phyloP scores from a whole-genome alignment of 805 yeast genomes.

The Suhomyces prunicola region DNA sequence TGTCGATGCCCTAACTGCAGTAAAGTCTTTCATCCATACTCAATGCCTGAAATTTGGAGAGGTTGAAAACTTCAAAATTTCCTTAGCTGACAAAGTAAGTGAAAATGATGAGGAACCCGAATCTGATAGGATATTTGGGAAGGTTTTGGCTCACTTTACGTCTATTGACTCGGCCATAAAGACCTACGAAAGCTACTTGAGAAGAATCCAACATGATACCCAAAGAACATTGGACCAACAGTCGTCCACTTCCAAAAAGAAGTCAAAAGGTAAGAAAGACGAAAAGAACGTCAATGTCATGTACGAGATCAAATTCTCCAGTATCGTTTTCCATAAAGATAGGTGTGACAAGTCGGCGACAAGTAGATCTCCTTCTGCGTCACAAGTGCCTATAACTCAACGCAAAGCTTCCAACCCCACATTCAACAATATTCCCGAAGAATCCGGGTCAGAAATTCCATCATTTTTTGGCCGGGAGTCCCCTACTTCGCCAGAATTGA shows the following conservation, averaged over 20 bases:
- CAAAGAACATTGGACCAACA: constrained; percentile 7
- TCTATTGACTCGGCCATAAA: constrained; percentile 47
- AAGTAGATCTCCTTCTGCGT: neutral
- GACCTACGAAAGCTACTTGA: constrained; percentile 33
- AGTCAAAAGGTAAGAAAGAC: constrained; percentile 2
- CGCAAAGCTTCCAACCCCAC: neutral
- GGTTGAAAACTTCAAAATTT: constrained; percentile 30
- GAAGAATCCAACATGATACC: constrained; percentile 20
- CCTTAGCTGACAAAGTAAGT: neutral
- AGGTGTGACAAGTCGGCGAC: constrained; percentile 35
- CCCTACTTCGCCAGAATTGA: neutral
- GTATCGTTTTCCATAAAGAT: constrained; percentile 30
- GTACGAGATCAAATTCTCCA: constrained; percentile 13
- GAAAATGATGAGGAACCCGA: neutral
- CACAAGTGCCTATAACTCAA: neutral
- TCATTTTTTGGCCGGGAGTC: neutral
- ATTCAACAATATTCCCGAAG: constrained; percentile 1
- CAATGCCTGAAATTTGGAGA: constrained; percentile 41
- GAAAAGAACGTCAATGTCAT: constrained; percentile 12
- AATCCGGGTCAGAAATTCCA: neutral
- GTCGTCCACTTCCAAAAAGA: neutral
- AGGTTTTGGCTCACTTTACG: constrained; percentile 35
- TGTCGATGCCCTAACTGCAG: constrained; percentile 7
- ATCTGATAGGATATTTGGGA: constrained; percentile 4
- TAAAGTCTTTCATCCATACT: constrained; percentile 18